A percentile compares a stretch with the other conserved stretches of the same genome.
These are phyloP conservation scores for Lichtheimia hyalospora DNA, from an alignment of 371 early-diverging fungal genomes.

Conservation along the genomic window DNA sequence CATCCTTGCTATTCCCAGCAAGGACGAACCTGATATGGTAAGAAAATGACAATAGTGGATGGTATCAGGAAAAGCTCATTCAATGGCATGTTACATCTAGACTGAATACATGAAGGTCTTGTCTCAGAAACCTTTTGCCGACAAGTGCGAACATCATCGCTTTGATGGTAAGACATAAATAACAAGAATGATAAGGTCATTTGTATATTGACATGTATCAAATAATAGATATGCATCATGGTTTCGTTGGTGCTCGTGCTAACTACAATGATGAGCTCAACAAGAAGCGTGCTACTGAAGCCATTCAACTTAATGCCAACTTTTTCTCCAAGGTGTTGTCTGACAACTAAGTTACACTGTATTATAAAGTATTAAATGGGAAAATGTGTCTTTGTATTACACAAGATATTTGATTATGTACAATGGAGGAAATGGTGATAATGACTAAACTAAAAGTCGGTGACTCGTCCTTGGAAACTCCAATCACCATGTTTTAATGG, in stretches of 20 bases:
- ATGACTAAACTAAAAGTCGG: conserved; percentile 72
- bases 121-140: conserved; percentile 57
- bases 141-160: conserved; percentile 50
- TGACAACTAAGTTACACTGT: no score
- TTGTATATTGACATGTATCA: not conserved
- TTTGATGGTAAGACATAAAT: conserved; percentile 51
- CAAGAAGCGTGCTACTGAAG: conserved; percentile 53
- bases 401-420: no score
- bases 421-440: no score
- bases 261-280: conserved; percentile 54
- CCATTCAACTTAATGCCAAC: conserved; percentile 46
- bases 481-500: conserved; percentile 89
- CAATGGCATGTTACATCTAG: not conserved
- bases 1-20: conserved; percentile 58
- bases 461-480: conserved; percentile 85
- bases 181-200: no score
- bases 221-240: conserved; percentile 57
- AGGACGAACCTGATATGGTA: conserved; percentile 65
- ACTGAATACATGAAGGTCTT: conserved; percentile 49
- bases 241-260: conserved; percentile 71
- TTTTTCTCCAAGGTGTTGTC: conserved; percentile 44
- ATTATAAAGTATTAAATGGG: no score
- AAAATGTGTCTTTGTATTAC: no score
- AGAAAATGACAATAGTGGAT: not conserved
- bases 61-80: no score